Conservation (phyloP, 768 basidiomycete species). For the Suillus sp. region DNA sequence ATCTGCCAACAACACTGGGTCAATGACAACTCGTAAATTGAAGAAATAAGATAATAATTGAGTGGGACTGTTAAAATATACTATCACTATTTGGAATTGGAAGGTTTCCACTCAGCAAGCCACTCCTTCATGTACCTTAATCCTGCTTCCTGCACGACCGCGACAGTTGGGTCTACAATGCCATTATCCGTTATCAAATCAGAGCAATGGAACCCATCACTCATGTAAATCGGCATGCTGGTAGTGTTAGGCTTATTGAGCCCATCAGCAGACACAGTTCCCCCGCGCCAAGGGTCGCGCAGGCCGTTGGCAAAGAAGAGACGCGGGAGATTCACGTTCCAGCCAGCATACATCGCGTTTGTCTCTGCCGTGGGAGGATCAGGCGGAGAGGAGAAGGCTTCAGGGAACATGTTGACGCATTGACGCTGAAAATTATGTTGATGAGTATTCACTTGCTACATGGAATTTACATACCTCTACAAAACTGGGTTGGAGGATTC, state of each 20-base stretch:
- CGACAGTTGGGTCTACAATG: slow-evolving; percentile 51
- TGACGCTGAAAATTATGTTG: slow-evolving; percentile 48
- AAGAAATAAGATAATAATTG: too few species aligned
- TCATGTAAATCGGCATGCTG: slow-evolving; percentile 56
- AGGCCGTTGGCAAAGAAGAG: slow-evolving; percentile 72
- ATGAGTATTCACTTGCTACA: not conserved
- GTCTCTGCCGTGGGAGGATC: slow-evolving; percentile 44
- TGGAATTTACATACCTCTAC: slow-evolving; percentile 23
- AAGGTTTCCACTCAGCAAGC: slow-evolving; percentile 45
- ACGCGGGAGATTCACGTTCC: slow-evolving; percentile 57
- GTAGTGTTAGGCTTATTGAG: slow-evolving; percentile 49
- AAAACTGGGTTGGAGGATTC: slow-evolving; percentile 34
- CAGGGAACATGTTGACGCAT: slow-evolving; percentile 68
- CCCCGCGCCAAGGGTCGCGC: slow-evolving; percentile 70
- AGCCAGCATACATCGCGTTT: slow-evolving; percentile 60
- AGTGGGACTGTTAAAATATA: too few species aligned
- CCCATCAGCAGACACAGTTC: slow-evolving; percentile 62
- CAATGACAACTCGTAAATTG: too few species aligned
- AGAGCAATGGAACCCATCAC: slow-evolving; percentile 70
- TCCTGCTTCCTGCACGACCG: slow-evolving; percentile 53
- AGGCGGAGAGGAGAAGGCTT: slow-evolving; percentile 52
- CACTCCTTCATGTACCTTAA: slow-evolving; percentile 57
- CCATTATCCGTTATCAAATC: slow-evolving; percentile 49
- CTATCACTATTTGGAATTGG: not conserved
- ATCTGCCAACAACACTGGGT: too few species aligned